Conservation (phyloP, 257 asterid species). For the Solanum corneliomulleri region DNA sequence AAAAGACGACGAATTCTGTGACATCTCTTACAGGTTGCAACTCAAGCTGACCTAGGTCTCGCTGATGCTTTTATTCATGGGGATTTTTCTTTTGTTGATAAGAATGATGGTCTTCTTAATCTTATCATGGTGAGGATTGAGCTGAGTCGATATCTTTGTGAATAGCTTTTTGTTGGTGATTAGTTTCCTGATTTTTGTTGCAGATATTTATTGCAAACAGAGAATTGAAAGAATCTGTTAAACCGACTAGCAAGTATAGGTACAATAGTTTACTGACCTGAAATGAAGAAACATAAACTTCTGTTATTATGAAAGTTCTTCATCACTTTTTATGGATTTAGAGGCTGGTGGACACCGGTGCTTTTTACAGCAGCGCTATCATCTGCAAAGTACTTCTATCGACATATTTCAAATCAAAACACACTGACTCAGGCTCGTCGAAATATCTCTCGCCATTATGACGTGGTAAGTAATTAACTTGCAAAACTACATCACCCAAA, state of each 20-base stretch:
- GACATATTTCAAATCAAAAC: constrained; percentile 53
- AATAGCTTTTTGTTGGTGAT: neutral
- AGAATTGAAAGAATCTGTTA: constrained; percentile 34
- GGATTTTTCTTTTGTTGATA: constrained; percentile 65
- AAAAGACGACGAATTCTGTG: neutral
- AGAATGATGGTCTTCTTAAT: constrained; percentile 53
- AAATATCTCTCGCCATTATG: neutral
- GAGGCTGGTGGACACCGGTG: constrained; percentile 96
- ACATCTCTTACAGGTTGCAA: constrained; percentile 37
- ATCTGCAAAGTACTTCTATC: constrained; percentile 72
- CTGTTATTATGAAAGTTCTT: neutral
- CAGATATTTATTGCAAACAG: constrained; percentile 63
- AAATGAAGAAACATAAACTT: neutral
- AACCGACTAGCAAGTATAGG: constrained; percentile 40
- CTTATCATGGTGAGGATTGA: constrained; percentile 50
- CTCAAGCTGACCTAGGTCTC: constrained; percentile 71
- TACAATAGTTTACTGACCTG: neutral
- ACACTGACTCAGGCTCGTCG: constrained; percentile 71
- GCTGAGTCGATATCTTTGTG: neutral
- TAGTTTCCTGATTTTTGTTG: constrained; percentile 8
- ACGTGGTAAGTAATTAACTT: neutral
- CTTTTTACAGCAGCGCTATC: constrained; percentile 48
- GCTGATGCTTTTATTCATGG: constrained; percentile 86
- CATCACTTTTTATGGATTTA: constrained; percentile 43
- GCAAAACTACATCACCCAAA: neutral